Conservation (phyloP, 345 rosid species). For the Ceriops tagal region DNA sequence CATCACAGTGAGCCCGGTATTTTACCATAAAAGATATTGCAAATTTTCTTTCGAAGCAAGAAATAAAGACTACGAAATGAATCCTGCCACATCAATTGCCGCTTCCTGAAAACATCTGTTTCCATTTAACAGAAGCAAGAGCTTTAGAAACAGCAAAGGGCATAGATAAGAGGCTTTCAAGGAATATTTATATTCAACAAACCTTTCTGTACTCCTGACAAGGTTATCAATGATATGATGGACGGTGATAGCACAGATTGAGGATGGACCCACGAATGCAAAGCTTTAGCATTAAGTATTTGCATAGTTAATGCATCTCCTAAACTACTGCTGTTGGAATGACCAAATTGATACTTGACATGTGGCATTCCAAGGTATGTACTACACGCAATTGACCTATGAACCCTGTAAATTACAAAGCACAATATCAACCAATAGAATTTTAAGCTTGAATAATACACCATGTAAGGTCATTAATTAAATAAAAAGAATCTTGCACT, state of each 20-base stretch:
- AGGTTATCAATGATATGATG: slow-evolving; percentile 52
- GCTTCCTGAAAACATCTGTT: slow-evolving; percentile 60
- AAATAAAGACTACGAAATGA: slow-evolving; percentile 85
- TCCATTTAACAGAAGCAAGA: slow-evolving; percentile 39
- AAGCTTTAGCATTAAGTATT: slow-evolving; percentile 42
- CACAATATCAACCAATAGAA: slow-evolving; percentile 9
- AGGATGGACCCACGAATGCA: slow-evolving; percentile 92
- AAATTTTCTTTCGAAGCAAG: slow-evolving; percentile 69
- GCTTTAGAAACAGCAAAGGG: slow-evolving; percentile 10
- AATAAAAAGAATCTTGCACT: too few species aligned
- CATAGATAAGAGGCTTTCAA: slow-evolving; percentile 1
- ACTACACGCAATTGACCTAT: slow-evolving; percentile 51
- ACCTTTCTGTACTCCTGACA: slow-evolving; percentile 67
- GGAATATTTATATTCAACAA: slow-evolving; percentile 21
- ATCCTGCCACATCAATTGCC: slow-evolving; percentile 78
- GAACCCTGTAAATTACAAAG: slow-evolving; percentile 50
- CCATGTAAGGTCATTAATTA: too few species aligned
- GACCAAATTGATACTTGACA: slow-evolving; percentile 25
- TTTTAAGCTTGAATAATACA: not conserved
- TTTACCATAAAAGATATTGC: slow-evolving; percentile 82
- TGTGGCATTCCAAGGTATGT: slow-evolving; percentile 49
- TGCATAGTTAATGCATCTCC: slow-evolving; percentile 39
- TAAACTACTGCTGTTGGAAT: slow-evolving; percentile 24
- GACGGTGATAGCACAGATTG: slow-evolving; percentile 76
- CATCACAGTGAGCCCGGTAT: not conserved